Conservation (phyloP, 169 alveolate species). For the Eimeria acervulina region DNA sequence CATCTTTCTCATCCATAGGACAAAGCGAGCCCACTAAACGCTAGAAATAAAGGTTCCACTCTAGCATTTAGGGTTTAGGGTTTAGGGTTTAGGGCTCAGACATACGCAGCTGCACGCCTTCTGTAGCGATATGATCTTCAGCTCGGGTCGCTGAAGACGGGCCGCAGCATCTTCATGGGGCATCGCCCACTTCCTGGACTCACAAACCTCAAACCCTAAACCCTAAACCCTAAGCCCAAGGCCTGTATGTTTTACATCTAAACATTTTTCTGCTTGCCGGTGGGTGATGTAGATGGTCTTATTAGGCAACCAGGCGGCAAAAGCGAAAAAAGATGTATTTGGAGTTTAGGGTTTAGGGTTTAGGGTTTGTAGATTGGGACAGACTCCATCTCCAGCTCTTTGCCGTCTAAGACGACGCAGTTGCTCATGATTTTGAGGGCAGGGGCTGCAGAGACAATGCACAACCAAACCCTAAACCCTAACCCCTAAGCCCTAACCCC, state of each 20-base stretch:
- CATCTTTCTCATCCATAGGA: background rate
- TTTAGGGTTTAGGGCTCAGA: background rate
- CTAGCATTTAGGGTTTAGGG: conserved; percentile 26
- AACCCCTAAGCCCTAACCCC: background rate
- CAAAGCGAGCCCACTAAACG: too few species aligned
- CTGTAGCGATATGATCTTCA: conserved; percentile 23
- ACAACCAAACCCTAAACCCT: background rate
- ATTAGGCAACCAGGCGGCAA: background rate
- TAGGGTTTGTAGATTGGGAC: background rate
- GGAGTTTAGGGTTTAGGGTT: background rate
- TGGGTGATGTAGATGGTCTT: background rate
- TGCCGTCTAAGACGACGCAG: conserved; percentile 46
- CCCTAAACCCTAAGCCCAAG: background rate
- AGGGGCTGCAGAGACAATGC: background rate
- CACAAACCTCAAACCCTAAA: conserved; percentile 28
- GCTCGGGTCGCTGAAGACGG: conserved; percentile 36
- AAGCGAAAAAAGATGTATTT: background rate
- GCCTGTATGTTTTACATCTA: background rate
- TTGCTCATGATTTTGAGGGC: conserved; percentile 16
- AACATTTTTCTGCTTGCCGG: background rate
- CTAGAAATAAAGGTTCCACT: background rate
- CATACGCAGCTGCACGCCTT: conserved; percentile 62
- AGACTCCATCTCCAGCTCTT: conserved; percentile 28
- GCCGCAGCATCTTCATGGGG: conserved; percentile 18
- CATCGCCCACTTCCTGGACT: conserved; percentile 17